A percentile compares a stretch with the other conserved stretches of the same genome.
Conservation (phyloP, 257 asterid genomes). For the Dorcoceras hygrometricum region DNA sequence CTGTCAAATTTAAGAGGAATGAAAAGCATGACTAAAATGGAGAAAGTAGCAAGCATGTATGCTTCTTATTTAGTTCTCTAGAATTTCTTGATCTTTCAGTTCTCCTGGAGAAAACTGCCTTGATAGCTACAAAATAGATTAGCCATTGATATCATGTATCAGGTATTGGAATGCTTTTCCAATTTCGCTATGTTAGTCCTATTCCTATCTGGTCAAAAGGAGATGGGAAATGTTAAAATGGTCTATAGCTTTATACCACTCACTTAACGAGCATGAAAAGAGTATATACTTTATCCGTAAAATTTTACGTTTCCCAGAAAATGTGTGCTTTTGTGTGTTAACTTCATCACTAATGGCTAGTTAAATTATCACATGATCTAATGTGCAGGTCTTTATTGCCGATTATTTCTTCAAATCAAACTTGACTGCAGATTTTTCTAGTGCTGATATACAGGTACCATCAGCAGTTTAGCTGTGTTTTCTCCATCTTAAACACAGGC, state of each 20-base stretch:
- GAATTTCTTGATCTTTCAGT: no score
- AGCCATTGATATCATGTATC: background rate
- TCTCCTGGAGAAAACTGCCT: background rate
- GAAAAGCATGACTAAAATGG: no score
- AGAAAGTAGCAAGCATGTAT: no score
- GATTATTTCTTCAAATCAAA: conserved; percentile 89
- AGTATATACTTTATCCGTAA: background rate
- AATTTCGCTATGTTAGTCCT: background rate
- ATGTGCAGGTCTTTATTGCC: conserved; percentile 77
- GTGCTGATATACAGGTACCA: conserved; percentile 81
- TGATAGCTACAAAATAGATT: background rate
- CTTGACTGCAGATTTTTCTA: conserved; percentile 67
- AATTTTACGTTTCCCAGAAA: background rate
- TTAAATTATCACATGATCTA: conserved; percentile 18
- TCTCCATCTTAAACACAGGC: conserved; percentile 8
- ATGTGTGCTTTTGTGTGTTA: conserved; percentile 2
- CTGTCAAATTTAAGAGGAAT: no score
- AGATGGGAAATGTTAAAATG: background rate
- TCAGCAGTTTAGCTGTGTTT: conserved; percentile 5
- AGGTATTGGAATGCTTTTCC: background rate
- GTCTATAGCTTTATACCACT: background rate
- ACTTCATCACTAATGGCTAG: background rate
- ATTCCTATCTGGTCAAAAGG: background rate
- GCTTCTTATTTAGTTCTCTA: no score
- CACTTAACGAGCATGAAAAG: background rate